Conservation (phyloP, 2,329 filamentous ascomycete genomes). For the Pestalotiopsis sp. region DNA sequence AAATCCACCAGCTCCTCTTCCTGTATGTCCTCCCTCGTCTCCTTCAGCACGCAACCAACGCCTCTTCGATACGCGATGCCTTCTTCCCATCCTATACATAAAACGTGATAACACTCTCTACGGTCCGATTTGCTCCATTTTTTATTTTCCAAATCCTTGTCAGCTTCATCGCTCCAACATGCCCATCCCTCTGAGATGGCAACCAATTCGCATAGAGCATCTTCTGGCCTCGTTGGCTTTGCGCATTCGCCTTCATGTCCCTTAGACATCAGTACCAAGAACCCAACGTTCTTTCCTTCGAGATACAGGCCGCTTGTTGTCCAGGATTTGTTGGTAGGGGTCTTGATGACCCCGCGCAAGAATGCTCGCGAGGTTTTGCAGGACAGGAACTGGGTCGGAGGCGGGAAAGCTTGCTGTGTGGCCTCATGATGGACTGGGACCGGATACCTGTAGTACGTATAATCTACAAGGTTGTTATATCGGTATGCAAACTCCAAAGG, state of each 20-base stretch:
- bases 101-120: background rate
- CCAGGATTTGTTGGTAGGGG: background rate
- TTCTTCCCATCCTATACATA: background rate
- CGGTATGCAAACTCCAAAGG: no score
- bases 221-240: background rate
- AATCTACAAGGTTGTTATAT: no score
- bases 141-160: no score
- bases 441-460: background rate
- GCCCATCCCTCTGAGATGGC: background rate
- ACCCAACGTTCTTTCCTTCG: background rate
- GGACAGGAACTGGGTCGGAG: background rate
- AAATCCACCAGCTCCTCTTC: background rate
- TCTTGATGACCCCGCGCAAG: background rate
- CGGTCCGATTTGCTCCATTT: no score
- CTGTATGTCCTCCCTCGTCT: background rate
- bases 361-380: background rate
- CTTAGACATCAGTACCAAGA: background rate
- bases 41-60: background rate
- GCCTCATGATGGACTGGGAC: background rate
- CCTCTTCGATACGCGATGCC: background rate
- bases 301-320: background rate
- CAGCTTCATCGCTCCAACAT: background rate
- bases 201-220: background rate
- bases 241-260: background rate
- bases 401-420: background rate